Percentiles rank a stretch among this genome's conserved stretches.
Evolutionary conservation across 2,329 filamentous ascomycete species (phyloP).

Genomic region (Neonectria neomacrospora): DNA sequence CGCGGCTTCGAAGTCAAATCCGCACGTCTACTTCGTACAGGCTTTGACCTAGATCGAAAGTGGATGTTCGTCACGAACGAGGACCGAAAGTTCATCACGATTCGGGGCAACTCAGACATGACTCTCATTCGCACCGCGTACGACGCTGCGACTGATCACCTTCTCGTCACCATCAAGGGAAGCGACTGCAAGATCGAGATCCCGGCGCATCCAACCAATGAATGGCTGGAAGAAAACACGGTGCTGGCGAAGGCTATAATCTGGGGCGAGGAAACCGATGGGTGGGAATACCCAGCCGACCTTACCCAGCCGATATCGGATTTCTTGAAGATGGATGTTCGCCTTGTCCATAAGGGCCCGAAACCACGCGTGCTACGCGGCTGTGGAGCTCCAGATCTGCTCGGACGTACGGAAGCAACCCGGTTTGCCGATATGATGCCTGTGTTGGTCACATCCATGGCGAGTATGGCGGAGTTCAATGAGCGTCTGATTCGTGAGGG

Average conservation of each 20-base stretch:
- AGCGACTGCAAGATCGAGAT: conserved; percentile 57
- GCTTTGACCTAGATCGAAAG: conserved; percentile 70
- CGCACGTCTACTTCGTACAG: conserved; percentile 63
- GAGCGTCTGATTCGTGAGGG: conserved; percentile 55
- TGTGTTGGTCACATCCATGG: conserved; percentile 64
- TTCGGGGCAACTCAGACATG: conserved; percentile 69
- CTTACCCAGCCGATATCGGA: conserved; percentile 65
- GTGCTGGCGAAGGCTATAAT: conserved; percentile 62
- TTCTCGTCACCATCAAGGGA: conserved; percentile 59
- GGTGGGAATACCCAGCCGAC: conserved; percentile 61
- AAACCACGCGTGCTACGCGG: conserved; percentile 64
- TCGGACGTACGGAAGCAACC: conserved; percentile 64
- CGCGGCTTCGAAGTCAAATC: conserved; percentile 67
- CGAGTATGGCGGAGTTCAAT: conserved; percentile 69
- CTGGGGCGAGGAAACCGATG: conserved; percentile 69
- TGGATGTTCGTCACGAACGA: conserved; percentile 73
- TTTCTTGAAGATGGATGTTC: conserved; percentile 66
- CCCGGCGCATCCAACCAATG: conserved; percentile 62
- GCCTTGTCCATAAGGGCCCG: conserved; percentile 71
- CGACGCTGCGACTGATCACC: conserved; percentile 52
- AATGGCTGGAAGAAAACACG: conserved; percentile 67
- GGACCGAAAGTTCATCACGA: conserved; percentile 68
- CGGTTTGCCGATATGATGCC: conserved; percentile 71
- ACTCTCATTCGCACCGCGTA: conserved; percentile 61
- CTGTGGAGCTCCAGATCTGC: conserved; percentile 63